Evolutionary conservation across 441 rosid genomes (phyloP).

Genomic region (Bocquillonia castaneifolia): DNA sequence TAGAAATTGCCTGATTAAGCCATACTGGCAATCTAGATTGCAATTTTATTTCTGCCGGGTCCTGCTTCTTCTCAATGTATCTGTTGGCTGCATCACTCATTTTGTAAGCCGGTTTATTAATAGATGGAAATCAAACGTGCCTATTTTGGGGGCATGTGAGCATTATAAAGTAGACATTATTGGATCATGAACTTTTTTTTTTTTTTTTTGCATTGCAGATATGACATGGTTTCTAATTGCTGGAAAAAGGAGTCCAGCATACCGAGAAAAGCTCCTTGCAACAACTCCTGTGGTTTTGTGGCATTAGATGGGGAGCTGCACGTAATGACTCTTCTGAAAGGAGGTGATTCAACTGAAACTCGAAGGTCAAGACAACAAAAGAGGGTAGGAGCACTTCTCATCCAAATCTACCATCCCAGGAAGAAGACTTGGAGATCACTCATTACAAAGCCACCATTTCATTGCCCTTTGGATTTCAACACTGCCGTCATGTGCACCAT

Average conservation of each 20-base stretch:
- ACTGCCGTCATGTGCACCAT: conserved; percentile 67
- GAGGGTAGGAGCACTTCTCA: conserved; percentile 45
- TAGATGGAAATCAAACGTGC: not conserved
- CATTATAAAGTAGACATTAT: not conserved
- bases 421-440: conserved; percentile 68
- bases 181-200: not conserved
- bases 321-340: conserved; percentile 49
- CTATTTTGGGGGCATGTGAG: not conserved
- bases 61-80: not conserved
- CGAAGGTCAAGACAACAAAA: conserved; percentile 45
- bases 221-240: conserved; percentile 47
- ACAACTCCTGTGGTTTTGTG: conserved; percentile 51
- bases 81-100: not conserved
- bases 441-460: conserved; percentile 48
- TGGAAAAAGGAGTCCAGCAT: conserved; percentile 64
- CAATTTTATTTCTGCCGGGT: not conserved
- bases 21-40: not conserved
- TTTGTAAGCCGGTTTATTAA: not conserved
- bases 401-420: conserved; percentile 66
- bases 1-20: not conserved
- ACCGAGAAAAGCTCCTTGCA: conserved; percentile 45
- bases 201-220: conserved; percentile 35
- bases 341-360: conserved; percentile 40
- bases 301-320: conserved; percentile 61
- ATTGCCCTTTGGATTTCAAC: conserved; percentile 48